Base-by-base conservation (phyloP, 805 yeast genomes). In the Saturnispora saitoi region DNA sequence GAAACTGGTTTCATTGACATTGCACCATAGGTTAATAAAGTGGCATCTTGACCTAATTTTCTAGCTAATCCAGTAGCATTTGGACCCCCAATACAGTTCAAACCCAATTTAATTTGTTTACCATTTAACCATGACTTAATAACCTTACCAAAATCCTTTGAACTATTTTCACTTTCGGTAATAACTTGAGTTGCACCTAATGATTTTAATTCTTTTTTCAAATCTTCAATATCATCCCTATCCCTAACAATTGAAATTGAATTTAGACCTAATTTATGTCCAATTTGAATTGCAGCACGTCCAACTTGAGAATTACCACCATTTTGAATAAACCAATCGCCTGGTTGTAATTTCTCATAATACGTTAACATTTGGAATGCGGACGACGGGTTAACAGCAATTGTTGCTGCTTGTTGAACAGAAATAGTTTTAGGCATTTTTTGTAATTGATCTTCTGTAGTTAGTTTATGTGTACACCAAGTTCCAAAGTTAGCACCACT, bases 241-340 rank as follows among this genome's bases (percentile, higher is more conserved):
- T 87, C 86, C 65, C 99, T 80, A 45, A 93, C 84, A 41, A 93
- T 93, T 52, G 86, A 82, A 56, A 93, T 76, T 10, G 95, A 87
- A 58, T 88, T 87, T 61, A 82, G 66, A 1, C 95, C 96, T 63
- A 83, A 72, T 28, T 80, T 70, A 54, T 78, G 78, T 29, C 86
- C 96, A 47, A 93, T 77, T 66, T 93, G 99, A 43, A 88, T 75
- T 7, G 95, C 98, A 57, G 85, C 81, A 56, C 88, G 80, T 5
- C 96, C 96, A 10, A 93, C 99, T 28, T 93, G 95, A 7, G 96
- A 87, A 56, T 88, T 93, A 32, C 96, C 98, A 30, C 96, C 99
- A 59, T 91, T 93, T 68, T 93, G 98, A 53, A 93, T 81, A 54
- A 93, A 78, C 95, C 96, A 93, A 64, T 90, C 90, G 17, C 87